Percentiles rank a stretch among this genome's conserved stretches.
These are phyloP conservation scores for Hydrangea macrophylla DNA, from an alignment of 148 eudicot species.

Conservation along the genomic window DNA sequence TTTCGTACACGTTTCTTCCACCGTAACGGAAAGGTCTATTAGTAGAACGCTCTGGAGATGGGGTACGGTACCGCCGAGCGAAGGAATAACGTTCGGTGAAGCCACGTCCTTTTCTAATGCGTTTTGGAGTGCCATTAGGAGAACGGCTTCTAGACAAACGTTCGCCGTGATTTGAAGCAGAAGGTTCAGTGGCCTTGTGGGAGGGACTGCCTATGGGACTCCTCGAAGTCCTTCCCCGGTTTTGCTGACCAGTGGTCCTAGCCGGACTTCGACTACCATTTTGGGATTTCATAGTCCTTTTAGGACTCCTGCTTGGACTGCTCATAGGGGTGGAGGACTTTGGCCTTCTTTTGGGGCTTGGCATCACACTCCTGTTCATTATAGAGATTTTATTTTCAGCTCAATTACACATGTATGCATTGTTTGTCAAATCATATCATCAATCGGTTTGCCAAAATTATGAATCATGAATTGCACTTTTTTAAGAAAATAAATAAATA, in stretches of 20 bases:
- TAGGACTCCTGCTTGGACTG: slow-evolving; percentile 44
- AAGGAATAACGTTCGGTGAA: slow-evolving; percentile 74
- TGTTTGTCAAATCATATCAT: too few species aligned
- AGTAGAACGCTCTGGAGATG: slow-evolving; percentile 86
- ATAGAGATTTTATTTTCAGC: background rate
- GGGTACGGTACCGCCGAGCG: slow-evolving; percentile 84
- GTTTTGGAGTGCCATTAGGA: slow-evolving; percentile 78
- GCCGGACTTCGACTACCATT: slow-evolving; percentile 17
- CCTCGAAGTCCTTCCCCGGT: slow-evolving; percentile 14
- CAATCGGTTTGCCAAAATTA: too few species aligned
- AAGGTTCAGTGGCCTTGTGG: slow-evolving; percentile 30
- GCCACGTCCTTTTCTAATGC: slow-evolving; percentile 92
- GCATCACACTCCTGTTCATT: slow-evolving; percentile 35
- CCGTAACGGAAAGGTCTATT: slow-evolving; percentile 60
- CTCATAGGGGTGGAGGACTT: slow-evolving; percentile 32
- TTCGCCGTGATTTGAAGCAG: slow-evolving; percentile 35
- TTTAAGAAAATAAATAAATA: too few species aligned
- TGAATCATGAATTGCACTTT: too few species aligned
- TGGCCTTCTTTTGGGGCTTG: slow-evolving; percentile 34
- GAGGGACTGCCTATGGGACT: slow-evolving; percentile 35
- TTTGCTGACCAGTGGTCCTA: slow-evolving; percentile 15
- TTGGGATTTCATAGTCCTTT: slow-evolving; percentile 17
- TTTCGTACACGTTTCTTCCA: slow-evolving; percentile 50
- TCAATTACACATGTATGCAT: background rate
- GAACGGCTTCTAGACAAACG: slow-evolving; percentile 56